These are phyloP conservation scores for Wallemia hederae DNA, from an alignment of 1,284 basidiomycete genomes.

Conservation along the genomic window DNA sequence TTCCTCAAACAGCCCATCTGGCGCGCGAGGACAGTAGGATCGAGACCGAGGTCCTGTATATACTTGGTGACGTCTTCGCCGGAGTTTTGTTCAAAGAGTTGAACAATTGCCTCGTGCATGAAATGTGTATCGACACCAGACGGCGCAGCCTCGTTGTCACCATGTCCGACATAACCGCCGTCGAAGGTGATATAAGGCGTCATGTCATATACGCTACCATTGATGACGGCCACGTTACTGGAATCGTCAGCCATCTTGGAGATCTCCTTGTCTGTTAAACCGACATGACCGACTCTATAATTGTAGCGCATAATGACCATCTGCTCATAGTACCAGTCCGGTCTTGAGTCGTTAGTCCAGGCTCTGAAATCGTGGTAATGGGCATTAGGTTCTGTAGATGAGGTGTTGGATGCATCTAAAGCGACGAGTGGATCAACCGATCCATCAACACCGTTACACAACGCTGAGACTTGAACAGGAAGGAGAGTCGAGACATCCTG, in stretches of 20 bases:
- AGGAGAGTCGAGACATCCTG: constrained; percentile 46
- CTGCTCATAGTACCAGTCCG: constrained; percentile 90
- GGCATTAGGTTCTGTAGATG: constrained; percentile 27
- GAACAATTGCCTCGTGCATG: constrained; percentile 41
- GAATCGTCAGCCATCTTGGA: constrained; percentile 35
- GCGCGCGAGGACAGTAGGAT: constrained; percentile 31
- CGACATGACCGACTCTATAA: constrained; percentile 63
- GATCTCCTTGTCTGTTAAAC: constrained; percentile 53
- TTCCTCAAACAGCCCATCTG: constrained; percentile 77
- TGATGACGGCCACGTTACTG: constrained; percentile 45
- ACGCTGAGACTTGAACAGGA: constrained; percentile 83
- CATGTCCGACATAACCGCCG: constrained; percentile 25
- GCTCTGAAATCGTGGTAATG: constrained; percentile 87
- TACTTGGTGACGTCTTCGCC: constrained; percentile 62
- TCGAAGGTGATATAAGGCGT: constrained; percentile 37
- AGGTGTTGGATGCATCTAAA: constrained; percentile 47
- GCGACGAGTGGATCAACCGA: constrained; percentile 57
- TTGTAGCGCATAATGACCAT: constrained; percentile 69
- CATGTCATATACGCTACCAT: constrained; percentile 63
- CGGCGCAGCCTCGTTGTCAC: constrained; percentile 32
- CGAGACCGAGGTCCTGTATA: constrained; percentile 35
- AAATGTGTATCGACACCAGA: constrained; percentile 30
- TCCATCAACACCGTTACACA: constrained; percentile 65
- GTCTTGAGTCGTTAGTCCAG: constrained; percentile 56
- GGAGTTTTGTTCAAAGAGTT: constrained; percentile 51